Evolutionary conservation across 1,139 yeast species (phyloP).

Genomic region (Suhomyces bolitotheri): DNA sequence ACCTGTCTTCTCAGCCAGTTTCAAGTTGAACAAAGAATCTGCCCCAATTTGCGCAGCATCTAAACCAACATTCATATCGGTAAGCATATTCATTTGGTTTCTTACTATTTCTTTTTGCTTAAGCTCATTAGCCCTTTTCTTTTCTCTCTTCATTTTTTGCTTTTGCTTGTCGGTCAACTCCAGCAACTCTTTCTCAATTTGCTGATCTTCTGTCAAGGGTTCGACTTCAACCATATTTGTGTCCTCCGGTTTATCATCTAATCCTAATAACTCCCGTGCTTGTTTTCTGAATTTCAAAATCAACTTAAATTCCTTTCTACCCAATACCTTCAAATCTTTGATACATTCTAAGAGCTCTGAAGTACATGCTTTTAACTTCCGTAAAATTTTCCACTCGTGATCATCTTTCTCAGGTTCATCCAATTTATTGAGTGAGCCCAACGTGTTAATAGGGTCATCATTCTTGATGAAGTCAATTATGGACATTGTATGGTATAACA

Average conservation of each 20-base stretch:
- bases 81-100: conserved; percentile 95
- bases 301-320: conserved; percentile 86
- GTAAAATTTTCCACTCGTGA: conserved; percentile 70
- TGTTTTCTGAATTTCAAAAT: conserved; percentile 86
- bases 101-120: conserved; percentile 88
- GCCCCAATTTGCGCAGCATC: conserved; percentile 87
- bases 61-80: conserved; percentile 89
- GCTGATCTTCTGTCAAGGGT: conserved; percentile 82
- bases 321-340: conserved; percentile 88
- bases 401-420: conserved; percentile 53
- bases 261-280: conserved; percentile 75
- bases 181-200: conserved; percentile 79
- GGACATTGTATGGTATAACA: conserved; percentile 71
- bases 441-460: conserved; percentile 80
- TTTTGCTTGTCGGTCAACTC: conserved; percentile 72
- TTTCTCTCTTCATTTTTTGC: conserved; percentile 71
- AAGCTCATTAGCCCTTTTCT: conserved; percentile 74
- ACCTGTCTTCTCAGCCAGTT: conserved; percentile 83
- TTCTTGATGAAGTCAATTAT: conserved; percentile 76
- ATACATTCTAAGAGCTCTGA: conserved; percentile 78
- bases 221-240: conserved; percentile 58
- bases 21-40: conserved; percentile 79
- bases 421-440: conserved; percentile 71
- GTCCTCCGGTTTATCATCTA: conserved; percentile 57
- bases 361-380: conserved; percentile 73